These are phyloP conservation scores for Alternaria sp. DNA, from an alignment of 2,329 filamentous ascomycete genomes.

Conservation along the genomic window DNA sequence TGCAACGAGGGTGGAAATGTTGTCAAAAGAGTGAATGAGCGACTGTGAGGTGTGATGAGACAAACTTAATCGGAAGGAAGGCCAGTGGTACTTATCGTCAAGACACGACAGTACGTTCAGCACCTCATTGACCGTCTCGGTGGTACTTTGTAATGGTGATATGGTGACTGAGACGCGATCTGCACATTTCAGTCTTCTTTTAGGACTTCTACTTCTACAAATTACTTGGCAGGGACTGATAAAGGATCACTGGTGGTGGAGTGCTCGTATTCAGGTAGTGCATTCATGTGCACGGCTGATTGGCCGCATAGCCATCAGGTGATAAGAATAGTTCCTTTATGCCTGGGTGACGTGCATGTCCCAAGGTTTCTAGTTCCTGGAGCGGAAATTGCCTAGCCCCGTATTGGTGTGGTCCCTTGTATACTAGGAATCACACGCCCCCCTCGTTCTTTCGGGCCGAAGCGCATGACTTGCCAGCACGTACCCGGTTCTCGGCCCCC, in stretches of 20 bases:
- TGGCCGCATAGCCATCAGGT: constrained; percentile 4
- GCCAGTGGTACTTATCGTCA: constrained; percentile 4
- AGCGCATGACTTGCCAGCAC: constrained; percentile 12
- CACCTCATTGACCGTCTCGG: neutral
- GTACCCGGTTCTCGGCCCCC: constrained; percentile 1
- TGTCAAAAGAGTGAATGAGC: constrained; percentile 5
- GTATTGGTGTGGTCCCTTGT: constrained; percentile 4
- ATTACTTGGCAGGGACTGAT: neutral
- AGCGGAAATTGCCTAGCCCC: neutral
- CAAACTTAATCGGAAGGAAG: neutral
- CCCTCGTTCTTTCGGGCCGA: constrained; percentile 17
- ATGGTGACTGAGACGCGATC: neutral
- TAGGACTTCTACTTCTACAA: neutral
- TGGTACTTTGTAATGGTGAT: neutral
- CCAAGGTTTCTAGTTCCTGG: neutral
- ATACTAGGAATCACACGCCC: constrained; percentile 1
- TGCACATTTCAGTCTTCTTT: neutral
- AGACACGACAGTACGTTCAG: neutral
- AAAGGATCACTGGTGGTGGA: constrained; percentile 6
- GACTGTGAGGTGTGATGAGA: constrained; percentile 2
- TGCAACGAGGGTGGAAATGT: constrained; percentile 9
- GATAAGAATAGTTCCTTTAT: neutral
- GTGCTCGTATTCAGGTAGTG: neutral
- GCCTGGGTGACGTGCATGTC: neutral
- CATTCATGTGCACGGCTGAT: neutral